Evolutionary conservation across 257 asterid species (phyloP), one percentile per base, ranked within the genome.

Genomic region (Solanum neorickii): DNA sequence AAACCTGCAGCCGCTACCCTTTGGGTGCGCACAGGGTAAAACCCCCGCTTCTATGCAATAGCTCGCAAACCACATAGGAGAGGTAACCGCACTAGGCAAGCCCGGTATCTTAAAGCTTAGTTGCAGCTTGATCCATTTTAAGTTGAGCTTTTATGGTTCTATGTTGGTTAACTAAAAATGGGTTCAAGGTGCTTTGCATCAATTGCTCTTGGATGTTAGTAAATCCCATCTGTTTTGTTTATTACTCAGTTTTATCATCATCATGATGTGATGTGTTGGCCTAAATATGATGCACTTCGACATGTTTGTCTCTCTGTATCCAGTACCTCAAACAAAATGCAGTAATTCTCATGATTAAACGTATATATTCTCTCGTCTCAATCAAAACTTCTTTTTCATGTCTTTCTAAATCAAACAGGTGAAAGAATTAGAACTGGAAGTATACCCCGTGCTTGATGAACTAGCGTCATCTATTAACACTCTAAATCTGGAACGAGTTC

Each of bases 361-460:
- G 9, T 82, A 80, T 80, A 80, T 27, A 31, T 82, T 49, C 29
- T 49, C 31, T 49, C 20, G 49, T 49, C 44, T 49, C 31, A 82
- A 82, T 49, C 12, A 47, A 49, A 82, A 82, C 44, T 49, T 82
- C 23, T 11, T 39, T 72, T 86, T 86, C 73, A n/a, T 70, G 46
- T 39, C 18, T 42, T 86, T 49, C 84, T 73, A 23, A 75, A 89
- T 91, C 90, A 92, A 80, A 90, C 91, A 97, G 99, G 98, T 93
- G 83, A 94, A 96, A 87, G 98, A 97, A 83, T 91, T 96, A 88
- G 99, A 97, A 91, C 77, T 90, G 90, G 99, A 96, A 93, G 92
- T 97, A 82, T 88, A 95, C 90, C 99, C 99, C 2, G 96, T 97
- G 91, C 98, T 97, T 47, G 99, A 97, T 76, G 98, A 97, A 84